A percentile compares a stretch with the other conserved stretches of the same genome.
These are phyloP conservation scores for Umbelopsis vinacea DNA, from an alignment of 192 early-diverging fungal species.

Conservation along the genomic window DNA sequence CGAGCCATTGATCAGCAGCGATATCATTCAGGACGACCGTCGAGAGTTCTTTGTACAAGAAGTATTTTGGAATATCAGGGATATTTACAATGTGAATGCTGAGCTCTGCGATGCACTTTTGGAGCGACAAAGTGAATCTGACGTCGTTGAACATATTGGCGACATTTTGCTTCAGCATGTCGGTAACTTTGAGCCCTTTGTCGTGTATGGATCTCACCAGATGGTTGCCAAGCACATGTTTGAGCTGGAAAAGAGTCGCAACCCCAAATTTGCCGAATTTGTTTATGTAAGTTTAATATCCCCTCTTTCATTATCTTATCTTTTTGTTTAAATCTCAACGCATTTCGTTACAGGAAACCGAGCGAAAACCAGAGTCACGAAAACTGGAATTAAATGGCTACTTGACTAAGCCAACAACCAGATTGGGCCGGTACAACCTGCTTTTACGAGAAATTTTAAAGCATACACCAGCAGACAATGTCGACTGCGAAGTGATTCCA, in stretches of 20 bases:
- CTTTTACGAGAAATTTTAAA: conserved; percentile 83
- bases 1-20: conserved; percentile 62
- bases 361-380: conserved; percentile 76
- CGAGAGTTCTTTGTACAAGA: conserved; percentile 76
- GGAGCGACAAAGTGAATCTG: conserved; percentile 63
- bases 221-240: conserved; percentile 80
- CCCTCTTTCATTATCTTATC: no score
- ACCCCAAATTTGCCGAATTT: conserved; percentile 74
- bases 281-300: conserved; percentile 54
- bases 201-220: conserved; percentile 87
- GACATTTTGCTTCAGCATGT: conserved; percentile 83
- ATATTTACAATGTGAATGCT: conserved; percentile 65
- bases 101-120: conserved; percentile 63
- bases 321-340: background rate
- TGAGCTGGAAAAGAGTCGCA: conserved; percentile 78
- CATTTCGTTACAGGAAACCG: conserved; percentile 57
- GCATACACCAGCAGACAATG: conserved; percentile 74
- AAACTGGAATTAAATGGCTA: conserved; percentile 87
- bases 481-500: conserved; percentile 73
- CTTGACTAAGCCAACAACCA: conserved; percentile 87
- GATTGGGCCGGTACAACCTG: conserved; percentile 85
- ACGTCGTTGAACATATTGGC: conserved; percentile 80
- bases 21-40: conserved; percentile 68
- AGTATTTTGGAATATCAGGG: conserved; percentile 79
- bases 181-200: conserved; percentile 75